Conservation (phyloP, 768 basidiomycete species). For the Podaxis carcinomalis region DNA sequence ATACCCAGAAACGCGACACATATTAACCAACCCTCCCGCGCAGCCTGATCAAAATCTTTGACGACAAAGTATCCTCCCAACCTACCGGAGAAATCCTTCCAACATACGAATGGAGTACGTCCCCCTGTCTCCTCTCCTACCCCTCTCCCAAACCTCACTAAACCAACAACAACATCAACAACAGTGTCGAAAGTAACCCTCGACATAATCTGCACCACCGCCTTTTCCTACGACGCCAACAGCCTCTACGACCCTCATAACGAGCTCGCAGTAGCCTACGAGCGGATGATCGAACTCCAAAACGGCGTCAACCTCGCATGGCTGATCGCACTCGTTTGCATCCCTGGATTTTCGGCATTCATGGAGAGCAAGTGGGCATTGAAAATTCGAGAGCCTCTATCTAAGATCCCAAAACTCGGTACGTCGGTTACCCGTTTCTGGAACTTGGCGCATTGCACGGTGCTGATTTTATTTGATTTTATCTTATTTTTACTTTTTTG, state of each 20-base stretch:
- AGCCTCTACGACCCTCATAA: conserved; percentile 42
- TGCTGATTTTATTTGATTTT: too few relatives aligned
- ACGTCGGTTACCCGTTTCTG: conserved; percentile 7
- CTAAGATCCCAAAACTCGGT: not conserved
- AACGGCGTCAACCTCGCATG: conserved; percentile 19
- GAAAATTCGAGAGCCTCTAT: not conserved
- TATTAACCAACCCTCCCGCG: not conserved
- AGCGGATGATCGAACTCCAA: conserved; percentile 36
- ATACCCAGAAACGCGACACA: too few relatives aligned
- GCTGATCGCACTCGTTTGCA: conserved; percentile 11
- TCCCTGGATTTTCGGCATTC: not conserved
- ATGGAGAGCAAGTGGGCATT: not conserved
- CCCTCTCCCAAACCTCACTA: not conserved
- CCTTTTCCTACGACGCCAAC: conserved; percentile 44
- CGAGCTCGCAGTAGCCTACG: conserved; percentile 44
- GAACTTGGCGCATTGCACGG: conserved; percentile 7
- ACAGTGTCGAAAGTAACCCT: conserved; percentile 49
- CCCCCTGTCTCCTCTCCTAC: not conserved
- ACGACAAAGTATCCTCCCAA: conserved; percentile 24
- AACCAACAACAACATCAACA: not conserved
- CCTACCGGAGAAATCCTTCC: conserved; percentile 23
- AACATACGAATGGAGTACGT: conserved; percentile 45
- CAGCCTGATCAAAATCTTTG: conserved; percentile 32
- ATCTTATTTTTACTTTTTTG: too few relatives aligned
- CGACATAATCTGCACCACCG: conserved; percentile 48